Evolutionary conservation across 2,329 filamentous ascomycete species (phyloP), one percentile per base, ranked within the genome.

Genomic region (Colletotrichum tofieldiae): DNA sequence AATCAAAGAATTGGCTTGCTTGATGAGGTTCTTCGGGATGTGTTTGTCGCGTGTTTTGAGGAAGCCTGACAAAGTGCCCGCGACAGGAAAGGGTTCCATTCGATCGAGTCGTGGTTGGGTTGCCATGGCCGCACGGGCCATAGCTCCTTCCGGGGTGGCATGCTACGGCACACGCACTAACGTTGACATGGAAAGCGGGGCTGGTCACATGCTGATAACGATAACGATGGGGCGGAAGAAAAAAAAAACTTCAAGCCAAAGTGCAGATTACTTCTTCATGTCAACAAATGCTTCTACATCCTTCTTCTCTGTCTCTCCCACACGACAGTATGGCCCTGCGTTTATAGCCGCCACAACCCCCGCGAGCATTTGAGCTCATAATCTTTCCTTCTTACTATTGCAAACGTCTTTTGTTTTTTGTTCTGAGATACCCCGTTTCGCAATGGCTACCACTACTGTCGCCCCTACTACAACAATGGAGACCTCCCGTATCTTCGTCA

Each of bases 401-500:
- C 26, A 74, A 51, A 59, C 62, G 64, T 60, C 66, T 60, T 73
- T 52, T 65, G 43, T 49, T 67, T 59, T 59, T 65, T 52, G 8
- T 52, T 60, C 45, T 56, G 35, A 73, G 67, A 73, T 74, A 73
- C 73, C 73, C 77, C 75, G 74, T 76, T 76, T 74, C 73, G 55
- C 29, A 58, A 72, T 69, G 65, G 61, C 61, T 59, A 52, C 54
- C 6, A 8, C 66, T 37, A 54, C 69, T 71, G 74, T 67, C 72
- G 72, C 67, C 68, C 61, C 43, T 52, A 63, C 47, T 47, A 58
- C 78, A 82, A 12, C 74, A 75, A 86, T 87, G 82, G 86, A 86
- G 76, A 87, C 88, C 82, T 96, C 94, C 81, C 91, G 88, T 75
- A 86, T 93, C 60, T 93, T 97, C 85, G 85, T 98, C 89, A 88